phyloP scores from a whole-genome alignment of 1,284 basidiomycete genomes.

The Fistulinella cinereoalba region DNA sequence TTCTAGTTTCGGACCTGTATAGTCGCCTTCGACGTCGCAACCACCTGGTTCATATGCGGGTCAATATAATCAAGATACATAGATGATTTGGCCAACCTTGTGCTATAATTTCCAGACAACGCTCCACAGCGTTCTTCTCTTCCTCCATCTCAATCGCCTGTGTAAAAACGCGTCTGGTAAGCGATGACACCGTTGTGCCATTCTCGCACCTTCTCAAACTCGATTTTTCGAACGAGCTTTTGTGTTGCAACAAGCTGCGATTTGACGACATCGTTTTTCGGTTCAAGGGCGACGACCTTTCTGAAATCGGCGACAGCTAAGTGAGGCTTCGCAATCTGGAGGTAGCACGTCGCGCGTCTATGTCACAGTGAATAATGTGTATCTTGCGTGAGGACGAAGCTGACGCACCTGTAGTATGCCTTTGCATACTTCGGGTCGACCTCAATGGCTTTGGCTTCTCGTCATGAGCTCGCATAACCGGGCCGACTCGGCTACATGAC shows the following conservation, averaged over 20 bases:
- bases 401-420: constrained; percentile 74
- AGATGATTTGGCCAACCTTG: constrained; percentile 51
- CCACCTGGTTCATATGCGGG: constrained; percentile 45
- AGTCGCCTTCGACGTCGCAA: constrained; percentile 68
- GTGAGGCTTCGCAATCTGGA: constrained; percentile 86
- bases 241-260: constrained; percentile 84
- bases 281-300: constrained; percentile 85
- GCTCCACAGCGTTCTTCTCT: constrained; percentile 71
- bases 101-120: constrained; percentile 75
- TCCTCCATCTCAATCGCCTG: constrained; percentile 90
- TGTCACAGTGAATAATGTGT: constrained; percentile 6
- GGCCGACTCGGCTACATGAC: neutral
- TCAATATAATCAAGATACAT: constrained; percentile 5
- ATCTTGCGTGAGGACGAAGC: neutral
- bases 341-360: constrained; percentile 87
- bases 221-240: constrained; percentile 84
- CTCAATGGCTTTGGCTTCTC: constrained; percentile 78
- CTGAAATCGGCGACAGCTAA: constrained; percentile 85
- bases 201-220: constrained; percentile 77
- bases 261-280: constrained; percentile 78
- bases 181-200: neutral
- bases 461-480: constrained; percentile 16
- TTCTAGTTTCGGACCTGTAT: constrained; percentile 65
- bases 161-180: too few species aligned
- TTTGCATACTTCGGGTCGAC: constrained; percentile 91